Evolutionary conservation across 2,329 filamentous ascomycete species (phyloP), one percentile per base, ranked within the genome.

Genomic region (Aspergillus quadrilineatus): DNA sequence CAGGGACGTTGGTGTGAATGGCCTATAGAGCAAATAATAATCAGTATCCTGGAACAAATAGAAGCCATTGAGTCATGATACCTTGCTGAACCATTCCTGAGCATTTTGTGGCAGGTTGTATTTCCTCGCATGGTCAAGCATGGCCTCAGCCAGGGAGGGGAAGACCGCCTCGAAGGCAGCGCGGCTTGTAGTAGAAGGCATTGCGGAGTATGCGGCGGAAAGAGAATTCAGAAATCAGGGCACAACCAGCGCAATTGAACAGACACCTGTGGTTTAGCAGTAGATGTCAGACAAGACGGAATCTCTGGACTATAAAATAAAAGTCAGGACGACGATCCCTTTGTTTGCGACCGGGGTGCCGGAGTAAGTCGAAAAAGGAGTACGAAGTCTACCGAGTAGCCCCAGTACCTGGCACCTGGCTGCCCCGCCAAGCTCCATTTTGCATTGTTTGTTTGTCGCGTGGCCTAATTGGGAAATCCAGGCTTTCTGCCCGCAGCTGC

Each of bases 101-200:
- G 92, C 89, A 75, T 89, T 83, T 65, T 88, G 76, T 53, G 94
- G 92, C 30, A 97, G 81, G 59, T 92, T 92, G 81, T 95, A 96
- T 68, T 85, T 81, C 73, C 86, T 84, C 65, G 88, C 89, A 78
- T 94, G 86, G 62, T 85, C 86, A 65, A 92, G 82, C 56, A 99
- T 80, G 69, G 92, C 90, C 73, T 90, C 83, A 69, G 92, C 86
- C 63, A 99, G 85, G 75, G 88, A 88, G 55, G 91, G 90, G 79
- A 92, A 97, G 73, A 97, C 84, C 45, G 86, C 81, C 82, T 97
- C 92, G 74, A 99, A 99, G 69, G 96, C 88, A 69, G 69, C 69
- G 49, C 75, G 75, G 46, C 89, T 81, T 57, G 92, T 85, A 48
- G 88, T 92, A 50, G 88, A 88, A 65, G 86, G 86, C 81, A 94